These are phyloP conservation scores for Davidsoniella virescens DNA, from an alignment of 2,329 filamentous ascomycete genomes.

Conservation along the genomic window DNA sequence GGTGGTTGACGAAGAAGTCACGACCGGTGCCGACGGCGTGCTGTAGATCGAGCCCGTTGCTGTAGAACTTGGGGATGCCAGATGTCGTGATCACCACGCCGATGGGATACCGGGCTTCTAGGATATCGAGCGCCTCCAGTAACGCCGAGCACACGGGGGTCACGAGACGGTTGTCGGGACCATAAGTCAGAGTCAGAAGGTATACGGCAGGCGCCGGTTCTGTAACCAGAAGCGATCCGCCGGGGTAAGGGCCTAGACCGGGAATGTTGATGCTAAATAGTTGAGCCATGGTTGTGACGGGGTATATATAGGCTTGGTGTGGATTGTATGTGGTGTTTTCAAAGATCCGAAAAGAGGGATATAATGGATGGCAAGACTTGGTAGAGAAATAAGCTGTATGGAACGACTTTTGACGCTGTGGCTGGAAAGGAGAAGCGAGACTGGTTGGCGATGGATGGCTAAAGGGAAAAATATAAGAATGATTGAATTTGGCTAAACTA, in stretches of 20 bases:
- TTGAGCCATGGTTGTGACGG: slow-evolving; percentile 8
- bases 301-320: background rate
- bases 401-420: background rate
- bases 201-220: slow-evolving; percentile 47
- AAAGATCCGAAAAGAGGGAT: background rate
- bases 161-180: slow-evolving; percentile 62
- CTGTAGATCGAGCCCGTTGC: slow-evolving; percentile 64
- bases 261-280: slow-evolving; percentile 46
- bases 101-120: slow-evolving; percentile 46
- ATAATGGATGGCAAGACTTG: background rate
- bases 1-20: slow-evolving; percentile 38
- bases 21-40: slow-evolving; percentile 43
- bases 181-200: slow-evolving; percentile 53
- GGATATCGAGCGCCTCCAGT: slow-evolving; percentile 54
- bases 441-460: no score
- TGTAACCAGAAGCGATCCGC: slow-evolving; percentile 46
- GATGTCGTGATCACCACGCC: slow-evolving; percentile 67
- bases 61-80: slow-evolving; percentile 63
- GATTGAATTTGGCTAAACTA: no score
- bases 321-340: background rate
- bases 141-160: slow-evolving; percentile 51
- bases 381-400: background rate
- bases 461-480: no score
- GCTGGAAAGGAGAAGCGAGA: background rate
- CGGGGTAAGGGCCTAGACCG: slow-evolving; percentile 26